Percentiles rank a stretch among this genome's conserved stretches.
phyloP scores from a whole-genome alignment of 129 eudicot genomes.

The Logfia minima region DNA sequence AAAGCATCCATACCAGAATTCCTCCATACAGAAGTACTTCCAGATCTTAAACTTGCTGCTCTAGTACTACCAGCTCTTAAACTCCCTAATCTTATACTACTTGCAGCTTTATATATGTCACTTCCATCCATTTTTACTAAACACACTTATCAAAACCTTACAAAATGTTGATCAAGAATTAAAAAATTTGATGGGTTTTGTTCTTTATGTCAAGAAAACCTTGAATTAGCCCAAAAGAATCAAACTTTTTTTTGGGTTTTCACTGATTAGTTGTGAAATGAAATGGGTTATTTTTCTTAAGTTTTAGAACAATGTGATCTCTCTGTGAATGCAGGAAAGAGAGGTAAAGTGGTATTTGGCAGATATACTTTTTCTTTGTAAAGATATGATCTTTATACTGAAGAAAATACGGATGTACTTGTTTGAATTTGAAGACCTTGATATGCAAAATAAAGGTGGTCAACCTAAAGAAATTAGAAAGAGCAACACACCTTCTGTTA shows the following conservation, averaged over 20 bases:
- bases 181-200: background rate
- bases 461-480: background rate
- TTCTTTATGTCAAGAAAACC: slow-evolving; percentile 16
- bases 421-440: slow-evolving; percentile 1
- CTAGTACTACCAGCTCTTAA: slow-evolving; percentile 35
- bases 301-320: slow-evolving; percentile 9
- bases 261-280: background rate
- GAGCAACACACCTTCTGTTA: background rate
- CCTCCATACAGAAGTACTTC: slow-evolving; percentile 59
- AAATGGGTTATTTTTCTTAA: background rate
- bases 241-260: background rate
- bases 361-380: background rate
- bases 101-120: slow-evolving; percentile 38
- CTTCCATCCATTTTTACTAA: slow-evolving; percentile 36
- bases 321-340: slow-evolving; percentile 2
- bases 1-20: slow-evolving; percentile 51
- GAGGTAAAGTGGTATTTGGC: slow-evolving; percentile 1
- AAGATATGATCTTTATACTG: slow-evolving; percentile 22
- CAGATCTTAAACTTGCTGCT: slow-evolving; percentile 46
- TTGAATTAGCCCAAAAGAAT: background rate
- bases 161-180: slow-evolving; percentile 11
- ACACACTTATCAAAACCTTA: slow-evolving; percentile 25
- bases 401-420: slow-evolving; percentile 7
- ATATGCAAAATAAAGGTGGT: slow-evolving; percentile 8
- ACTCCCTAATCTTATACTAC: slow-evolving; percentile 40